A percentile compares a stretch with the other conserved stretches of the same genome.
These are phyloP conservation scores for Tubosaeta brunneosetosa DNA, from an alignment of 768 basidiomycete genomes.

Conservation along the genomic window DNA sequence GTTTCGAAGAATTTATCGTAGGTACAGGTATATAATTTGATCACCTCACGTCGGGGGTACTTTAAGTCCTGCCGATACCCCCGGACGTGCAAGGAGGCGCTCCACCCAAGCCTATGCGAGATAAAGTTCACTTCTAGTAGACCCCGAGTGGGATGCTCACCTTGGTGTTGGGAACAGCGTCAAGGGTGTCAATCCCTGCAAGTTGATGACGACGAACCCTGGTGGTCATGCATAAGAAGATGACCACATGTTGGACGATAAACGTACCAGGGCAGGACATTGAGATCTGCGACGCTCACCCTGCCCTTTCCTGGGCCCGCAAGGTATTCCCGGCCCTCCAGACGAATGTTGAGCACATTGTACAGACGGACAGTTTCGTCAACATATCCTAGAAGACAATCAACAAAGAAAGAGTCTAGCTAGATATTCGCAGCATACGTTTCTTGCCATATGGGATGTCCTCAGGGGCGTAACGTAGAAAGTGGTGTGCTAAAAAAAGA, in stretches of 20 bases:
- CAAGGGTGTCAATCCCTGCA: constrained; percentile 52
- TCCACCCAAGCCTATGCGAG: constrained; percentile 27
- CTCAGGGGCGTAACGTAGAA: constrained; percentile 58
- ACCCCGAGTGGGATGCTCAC: constrained; percentile 22
- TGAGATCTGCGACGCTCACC: constrained; percentile 69
- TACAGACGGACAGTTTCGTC: constrained; percentile 83
- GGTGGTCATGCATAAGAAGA: neutral
- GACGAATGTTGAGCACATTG: constrained; percentile 74
- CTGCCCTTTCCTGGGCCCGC: constrained; percentile 70
- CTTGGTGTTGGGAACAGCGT: constrained; percentile 62
- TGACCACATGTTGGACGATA: neutral
- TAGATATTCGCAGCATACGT: constrained; percentile 34
- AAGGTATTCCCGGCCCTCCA: constrained; percentile 72
- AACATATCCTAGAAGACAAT: constrained; percentile 50
- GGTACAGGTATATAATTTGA: neutral
- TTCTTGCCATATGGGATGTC: constrained; percentile 67
- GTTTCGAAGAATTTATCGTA: too few relatives aligned
- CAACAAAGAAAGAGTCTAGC: neutral
- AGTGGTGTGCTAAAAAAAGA: constrained; percentile 55
- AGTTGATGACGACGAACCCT: constrained; percentile 53
- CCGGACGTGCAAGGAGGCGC: constrained; percentile 20
- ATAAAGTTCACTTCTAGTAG: neutral
- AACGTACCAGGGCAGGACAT: constrained; percentile 56
- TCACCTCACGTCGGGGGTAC: constrained; percentile 5
- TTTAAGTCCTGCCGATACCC: constrained; percentile 21